Conservation (phyloP, 2,329 filamentous ascomycete species). For the Tolypocladium album region DNA sequence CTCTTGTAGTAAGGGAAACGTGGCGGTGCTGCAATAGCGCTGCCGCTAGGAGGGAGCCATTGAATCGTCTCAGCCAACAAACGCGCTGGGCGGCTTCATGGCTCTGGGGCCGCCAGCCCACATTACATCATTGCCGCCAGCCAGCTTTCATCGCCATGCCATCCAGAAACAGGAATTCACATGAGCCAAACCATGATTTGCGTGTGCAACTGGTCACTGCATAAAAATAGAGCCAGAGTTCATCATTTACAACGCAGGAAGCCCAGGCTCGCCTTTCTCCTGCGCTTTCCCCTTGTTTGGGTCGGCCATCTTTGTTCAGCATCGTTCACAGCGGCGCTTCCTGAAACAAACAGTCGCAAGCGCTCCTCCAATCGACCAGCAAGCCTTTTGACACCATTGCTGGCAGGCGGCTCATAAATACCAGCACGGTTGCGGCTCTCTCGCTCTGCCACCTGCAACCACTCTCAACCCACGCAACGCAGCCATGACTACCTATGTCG, state of each 20-base stretch:
- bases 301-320: constrained; percentile 7
- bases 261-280: not conserved
- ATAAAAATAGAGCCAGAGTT: not conserved
- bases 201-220: not conserved
- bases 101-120: not conserved
- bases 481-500: constrained; percentile 40
- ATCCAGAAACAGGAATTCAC: not conserved
- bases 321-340: constrained; percentile 10
- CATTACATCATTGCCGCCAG: not conserved
- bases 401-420: constrained; percentile 6
- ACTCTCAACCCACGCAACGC: not conserved
- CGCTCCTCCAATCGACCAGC: constrained; percentile 8
- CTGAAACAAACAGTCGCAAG: constrained; percentile 12
- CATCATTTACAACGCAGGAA: not conserved
- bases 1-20: not conserved
- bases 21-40: not conserved
- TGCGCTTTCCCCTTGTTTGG: constrained; percentile 1
- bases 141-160: not conserved
- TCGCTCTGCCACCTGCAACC: not conserved
- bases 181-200: not conserved
- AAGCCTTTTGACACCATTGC: constrained; percentile 8
- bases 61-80: not conserved
- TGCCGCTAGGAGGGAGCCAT: not conserved
- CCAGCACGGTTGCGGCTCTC: not conserved
- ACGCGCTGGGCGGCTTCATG: not conserved